A percentile compares a stretch with the other conserved stretches of the same genome.
These are phyloP conservation scores for Terana coerulea DNA, from an alignment of 768 basidiomycete species.

Conservation along the genomic window DNA sequence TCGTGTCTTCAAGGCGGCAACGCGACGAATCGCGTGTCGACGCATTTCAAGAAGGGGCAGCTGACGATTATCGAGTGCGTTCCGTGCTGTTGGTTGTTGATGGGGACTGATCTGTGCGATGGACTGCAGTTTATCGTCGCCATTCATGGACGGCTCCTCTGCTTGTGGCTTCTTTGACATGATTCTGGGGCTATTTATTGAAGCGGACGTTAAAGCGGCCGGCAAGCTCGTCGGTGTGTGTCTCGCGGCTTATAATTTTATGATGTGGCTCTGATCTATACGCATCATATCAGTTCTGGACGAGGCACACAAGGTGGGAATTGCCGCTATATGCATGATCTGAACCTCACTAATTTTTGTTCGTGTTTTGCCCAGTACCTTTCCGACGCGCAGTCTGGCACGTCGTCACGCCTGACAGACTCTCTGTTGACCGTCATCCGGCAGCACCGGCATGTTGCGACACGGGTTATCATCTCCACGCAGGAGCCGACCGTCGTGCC, in stretches of 20 bases:
- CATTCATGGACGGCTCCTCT: conserved; percentile 63
- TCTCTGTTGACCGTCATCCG: conserved; percentile 57
- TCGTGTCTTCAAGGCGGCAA: conserved; percentile 47
- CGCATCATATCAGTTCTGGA: conserved; percentile 50
- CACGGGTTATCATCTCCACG: conserved; percentile 71
- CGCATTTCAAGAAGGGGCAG: conserved; percentile 52
- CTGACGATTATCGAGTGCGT: conserved; percentile 57
- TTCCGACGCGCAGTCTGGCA: conserved; percentile 36
- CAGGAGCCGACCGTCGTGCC: conserved; percentile 79
- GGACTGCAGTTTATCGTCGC: conserved; percentile 49
- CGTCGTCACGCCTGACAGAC: conserved; percentile 50
- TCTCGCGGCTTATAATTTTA: not conserved
- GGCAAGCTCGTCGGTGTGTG: conserved; percentile 51
- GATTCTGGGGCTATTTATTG: conserved; percentile 58
- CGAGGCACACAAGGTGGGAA: conserved; percentile 66
- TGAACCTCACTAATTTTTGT: not conserved
- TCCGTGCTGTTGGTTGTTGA: not conserved
- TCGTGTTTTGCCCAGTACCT: conserved; percentile 46
- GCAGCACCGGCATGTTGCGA: conserved; percentile 69
- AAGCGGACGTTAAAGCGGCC: conserved; percentile 47
- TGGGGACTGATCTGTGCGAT: not conserved
- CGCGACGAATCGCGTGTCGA: conserved; percentile 2
- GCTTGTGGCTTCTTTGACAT: conserved; percentile 75
- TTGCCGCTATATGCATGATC: not conserved
- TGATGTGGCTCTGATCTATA: not conserved